Evolutionary conservation across 2,329 filamentous ascomycete genomes (phyloP), one percentile per base, ranked within the genome.

Genomic region (Talaromyces sp.): DNA sequence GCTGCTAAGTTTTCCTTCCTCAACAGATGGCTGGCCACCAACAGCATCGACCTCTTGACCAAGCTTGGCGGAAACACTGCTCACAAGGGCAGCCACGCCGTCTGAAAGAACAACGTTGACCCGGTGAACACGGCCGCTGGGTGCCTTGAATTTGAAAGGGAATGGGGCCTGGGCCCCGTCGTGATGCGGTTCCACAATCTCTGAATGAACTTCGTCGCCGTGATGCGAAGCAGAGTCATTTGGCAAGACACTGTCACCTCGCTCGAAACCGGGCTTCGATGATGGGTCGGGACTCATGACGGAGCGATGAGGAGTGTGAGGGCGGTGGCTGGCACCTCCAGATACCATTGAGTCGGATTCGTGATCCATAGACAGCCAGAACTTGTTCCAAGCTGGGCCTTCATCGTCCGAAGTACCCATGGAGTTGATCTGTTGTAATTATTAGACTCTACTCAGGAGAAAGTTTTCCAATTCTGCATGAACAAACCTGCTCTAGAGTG

Each of bases 311-410:
- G 87, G 80, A 61, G 88, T 86, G 57, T 83, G 86, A 69, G 81
- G 86, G 68, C 90, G 88, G 70, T 88, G 88, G 70, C 89, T 90
- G 55, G 89, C 90, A 60, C 96, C 91, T 62, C 93, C 95, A 62
- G 95, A 99, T 75, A 98, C 87, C 83, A 96, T 89, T 2, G 95
- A 99, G 77, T 98, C 95, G 14, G 93, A 93, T 74, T 96, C 93
- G 69, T 96, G 87, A 75, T 98, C 86, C 69, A 99, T 87, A 0
- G 95, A 98, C 66, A 98, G 82, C 95, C 95, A 99, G 80, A 99
- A 99, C 77, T 98, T 99, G 81, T 97, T 98, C 95, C 95, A 99
- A 7, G 95, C 95, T 5, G 95, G 95, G 0, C 95, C 95, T 77
- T 99, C 95, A 68, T 86, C 91, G 72, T 96, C 93, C 49, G 86